Evolutionary conservation across 129 eudicot genomes (phyloP), one percentile per base, ranked within the genome.

Genomic region (Chrysanthemum lavandulifolium): DNA sequence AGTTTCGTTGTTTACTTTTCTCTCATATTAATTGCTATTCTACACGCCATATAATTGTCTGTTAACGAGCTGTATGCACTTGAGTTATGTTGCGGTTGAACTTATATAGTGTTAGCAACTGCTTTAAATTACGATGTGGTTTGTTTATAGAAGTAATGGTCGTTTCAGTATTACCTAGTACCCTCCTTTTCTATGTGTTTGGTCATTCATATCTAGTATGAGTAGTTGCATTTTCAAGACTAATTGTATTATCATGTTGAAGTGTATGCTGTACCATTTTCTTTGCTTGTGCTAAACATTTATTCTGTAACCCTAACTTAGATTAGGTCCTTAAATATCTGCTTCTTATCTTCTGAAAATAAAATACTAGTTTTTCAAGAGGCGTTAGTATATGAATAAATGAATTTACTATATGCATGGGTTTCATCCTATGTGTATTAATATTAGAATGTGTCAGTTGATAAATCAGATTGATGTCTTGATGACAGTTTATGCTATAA

Each of bases 81-180:
- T 43, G 16, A 59, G 29, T n/a, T 72, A 60, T 25, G 76, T 59
- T 72, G 59, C 48, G 10, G 76, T 72, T 27, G 3, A 47, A 47
- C 47, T 45, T 59, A 50, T 45, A 14, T 45, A 14, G 21, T 51
- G 49, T 73, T 31, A 12, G 54, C 53, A 11, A 74, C 45, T 6
- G 45, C 45, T 36, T 36, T 36, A 36, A 6, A 36, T 36, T 36
- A 36, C 45, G 10, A 36, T 40, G 47, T 10, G 47, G 10, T 40
- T 7, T 40, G 40, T 40, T 40, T 1, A 7, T 7, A 7, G 47
- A 40, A 40, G 47, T 7, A 40, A 40, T 40, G 47, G 47, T 40
- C 47, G 47, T 10, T 40, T 40, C 47, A 10, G 47, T 40, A 40
- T 40, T 40, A 40, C 47, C 47, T 40, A 6, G 47, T 1, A 40